phyloP scores from a whole-genome alignment of 306 rosid species.

The Malus orientalis region DNA sequence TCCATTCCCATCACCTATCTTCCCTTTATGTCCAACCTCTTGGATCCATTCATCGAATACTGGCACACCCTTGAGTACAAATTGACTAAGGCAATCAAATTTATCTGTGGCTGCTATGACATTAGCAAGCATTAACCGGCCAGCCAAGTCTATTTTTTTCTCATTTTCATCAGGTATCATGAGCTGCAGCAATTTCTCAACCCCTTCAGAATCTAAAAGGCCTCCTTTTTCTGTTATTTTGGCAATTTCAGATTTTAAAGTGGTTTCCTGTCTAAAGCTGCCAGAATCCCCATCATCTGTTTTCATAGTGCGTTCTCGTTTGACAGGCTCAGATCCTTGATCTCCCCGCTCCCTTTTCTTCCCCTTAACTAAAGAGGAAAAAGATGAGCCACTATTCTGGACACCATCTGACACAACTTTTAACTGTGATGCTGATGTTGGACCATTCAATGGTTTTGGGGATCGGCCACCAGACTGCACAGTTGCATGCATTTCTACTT shows the following conservation, averaged over 20 bases:
- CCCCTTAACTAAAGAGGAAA: constrained; percentile 61
- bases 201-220: constrained; percentile 66
- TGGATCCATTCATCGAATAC: constrained; percentile 91
- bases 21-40: constrained; percentile 69
- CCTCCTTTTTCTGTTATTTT: constrained; percentile 86
- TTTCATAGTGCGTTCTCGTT: constrained; percentile 56
- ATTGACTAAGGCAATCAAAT: constrained; percentile 61
- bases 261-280: constrained; percentile 43
- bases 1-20: constrained; percentile 48
- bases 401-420: constrained; percentile 72
- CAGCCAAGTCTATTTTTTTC: constrained; percentile 65
- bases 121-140: constrained; percentile 65
- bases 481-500: constrained; percentile 85
- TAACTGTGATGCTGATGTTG: constrained; percentile 52
- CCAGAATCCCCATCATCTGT: constrained; percentile 74
- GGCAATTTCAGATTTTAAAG: constrained; percentile 62
- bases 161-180: constrained; percentile 64
- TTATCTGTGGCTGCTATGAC: constrained; percentile 69
- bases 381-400: constrained; percentile 54
- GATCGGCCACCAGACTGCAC: constrained; percentile 94
- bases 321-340: constrained; percentile 61
- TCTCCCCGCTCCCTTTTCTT: constrained; percentile 86
- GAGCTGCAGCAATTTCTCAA: constrained; percentile 70
- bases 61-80: constrained; percentile 68
- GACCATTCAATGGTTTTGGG: constrained; percentile 81